Percentiles rank a stretch among this genome's conserved stretches.
Conservation (phyloP, 371 early-diverging fungal genomes). For the Thermomucor indicae-seudaticae region DNA sequence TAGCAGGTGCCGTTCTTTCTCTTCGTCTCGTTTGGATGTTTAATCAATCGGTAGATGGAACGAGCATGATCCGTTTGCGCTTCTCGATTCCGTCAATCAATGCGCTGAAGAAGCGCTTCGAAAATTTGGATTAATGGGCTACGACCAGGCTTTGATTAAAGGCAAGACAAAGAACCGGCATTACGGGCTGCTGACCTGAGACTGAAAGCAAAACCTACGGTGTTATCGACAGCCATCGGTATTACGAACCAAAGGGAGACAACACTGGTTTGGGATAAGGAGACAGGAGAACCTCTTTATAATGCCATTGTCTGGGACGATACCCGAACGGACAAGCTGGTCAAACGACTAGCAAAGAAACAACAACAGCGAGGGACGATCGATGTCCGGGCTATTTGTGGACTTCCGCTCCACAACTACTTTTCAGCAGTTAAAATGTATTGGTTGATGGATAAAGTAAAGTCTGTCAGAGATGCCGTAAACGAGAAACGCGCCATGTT, state of each 20-base stretch:
- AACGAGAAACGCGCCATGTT: conserved; percentile 47
- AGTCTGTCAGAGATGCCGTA: conserved; percentile 9
- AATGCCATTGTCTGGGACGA: conserved; percentile 60
- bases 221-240: conserved; percentile 60
- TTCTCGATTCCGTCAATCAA: conserved; percentile 60
- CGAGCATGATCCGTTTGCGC: conserved; percentile 80
- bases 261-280: conserved; percentile 78
- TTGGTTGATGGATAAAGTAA: conserved; percentile 84
- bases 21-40: background rate
- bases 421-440: conserved; percentile 88
- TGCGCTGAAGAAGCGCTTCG: conserved; percentile 66
- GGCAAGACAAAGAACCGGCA: too few relatives aligned
- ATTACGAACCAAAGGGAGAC: conserved; percentile 96
- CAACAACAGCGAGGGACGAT: conserved; percentile 43
- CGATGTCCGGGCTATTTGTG: conserved; percentile 56
- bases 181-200: too few relatives aligned
- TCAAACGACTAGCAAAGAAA: conserved; percentile 27
- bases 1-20: background rate
- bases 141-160: conserved; percentile 56
- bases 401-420: conserved; percentile 88
- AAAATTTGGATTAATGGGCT: conserved; percentile 61
- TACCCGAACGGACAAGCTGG: conserved; percentile 26
- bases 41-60: conserved; percentile 61
- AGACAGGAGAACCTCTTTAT: conserved; percentile 75
- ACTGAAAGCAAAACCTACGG: background rate